phyloP scores from a whole-genome alignment of 352 stramenopile species.

The Phytophthora hibernalis region DNA sequence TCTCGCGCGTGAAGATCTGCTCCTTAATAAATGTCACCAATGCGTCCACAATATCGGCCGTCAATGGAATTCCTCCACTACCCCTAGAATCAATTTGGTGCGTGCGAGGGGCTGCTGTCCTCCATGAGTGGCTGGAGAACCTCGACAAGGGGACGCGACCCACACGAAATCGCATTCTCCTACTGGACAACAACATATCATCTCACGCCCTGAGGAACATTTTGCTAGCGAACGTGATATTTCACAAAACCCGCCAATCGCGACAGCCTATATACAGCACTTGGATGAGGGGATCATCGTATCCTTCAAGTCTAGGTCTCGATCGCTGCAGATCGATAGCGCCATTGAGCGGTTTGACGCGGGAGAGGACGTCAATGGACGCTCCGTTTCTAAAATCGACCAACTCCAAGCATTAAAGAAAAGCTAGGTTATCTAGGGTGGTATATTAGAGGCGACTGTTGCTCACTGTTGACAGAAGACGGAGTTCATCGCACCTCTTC shows the following conservation, averaged over 20 bases:
- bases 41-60: too few relatives aligned
- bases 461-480: constrained; percentile 6
- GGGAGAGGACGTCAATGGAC: not conserved
- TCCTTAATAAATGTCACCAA: not conserved
- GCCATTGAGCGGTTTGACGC: not conserved
- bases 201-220: not conserved
- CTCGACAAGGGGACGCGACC: constrained; percentile 4
- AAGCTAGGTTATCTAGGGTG: not conserved
- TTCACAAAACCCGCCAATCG: not conserved
- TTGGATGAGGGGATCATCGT: constrained; percentile 7
- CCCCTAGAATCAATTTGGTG: too few relatives aligned
- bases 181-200: not conserved
- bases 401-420: not conserved
- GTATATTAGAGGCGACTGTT: not conserved
- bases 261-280: not conserved
- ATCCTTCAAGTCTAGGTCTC: constrained; percentile 1
- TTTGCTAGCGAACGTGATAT: not conserved
- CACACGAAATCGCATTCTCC: not conserved
- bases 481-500: not conserved
- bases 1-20: not conserved
- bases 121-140: not conserved
- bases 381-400: not conserved
- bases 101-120: too few relatives aligned
- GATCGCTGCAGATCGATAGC: not conserved
- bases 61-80: too few relatives aligned